Base-by-base conservation (phyloP, 1,284 basidiomycete genomes). In the Cryptococcus hybrid region DNA sequence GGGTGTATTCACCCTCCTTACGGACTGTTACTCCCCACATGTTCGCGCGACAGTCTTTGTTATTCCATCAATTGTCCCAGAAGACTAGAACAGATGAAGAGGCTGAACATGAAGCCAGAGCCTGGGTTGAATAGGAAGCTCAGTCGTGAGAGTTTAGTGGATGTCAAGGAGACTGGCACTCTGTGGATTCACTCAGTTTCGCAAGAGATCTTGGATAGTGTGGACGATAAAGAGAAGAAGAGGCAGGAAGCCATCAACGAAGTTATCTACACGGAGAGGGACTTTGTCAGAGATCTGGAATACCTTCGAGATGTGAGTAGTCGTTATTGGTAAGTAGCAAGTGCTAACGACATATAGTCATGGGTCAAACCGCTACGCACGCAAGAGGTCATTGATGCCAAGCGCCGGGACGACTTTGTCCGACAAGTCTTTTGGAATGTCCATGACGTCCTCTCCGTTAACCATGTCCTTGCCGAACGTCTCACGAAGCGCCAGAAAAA, bases 221-320 rank as follows among this genome's bases (percentile, higher is more conserved):
- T 98, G 42, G 88, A 88, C 3, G 94, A 97, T 60, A 83, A 81
- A 39, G 96, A 99, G 81, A 94, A 96, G 83, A 95, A 87, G 77
- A 85, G 96, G 1, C 96, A 99, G 74, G 96, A 99, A 77, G 92
- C 93, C 37, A 98, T 99, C 80, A 99, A 99, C 75, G 96, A 99
- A 80, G 91, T 97, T 63, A 95, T 98, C 55, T 97, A 97, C 75
- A 99, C 96, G 13, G 96, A 99, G 75, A 85, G 93, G 15, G 94
- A 98, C 80, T 99, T 98, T 78, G 94, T 99, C 45, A 85, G 91
- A 55, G 95, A 97, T 77, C 86, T 99, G 84, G 96, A 99, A 77
- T 99, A 99, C 74, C 83, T 99, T 46, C 88, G 94, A 59, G 95
- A 99, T 74, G 90, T 94, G 68, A 69, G 89, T 68, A 8, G 2